Percentiles rank a stretch among this genome's conserved stretches.
phyloP scores from a whole-genome alignment of 2,329 filamentous ascomycete genomes.

The Clarireedia homoeocarpa region DNA sequence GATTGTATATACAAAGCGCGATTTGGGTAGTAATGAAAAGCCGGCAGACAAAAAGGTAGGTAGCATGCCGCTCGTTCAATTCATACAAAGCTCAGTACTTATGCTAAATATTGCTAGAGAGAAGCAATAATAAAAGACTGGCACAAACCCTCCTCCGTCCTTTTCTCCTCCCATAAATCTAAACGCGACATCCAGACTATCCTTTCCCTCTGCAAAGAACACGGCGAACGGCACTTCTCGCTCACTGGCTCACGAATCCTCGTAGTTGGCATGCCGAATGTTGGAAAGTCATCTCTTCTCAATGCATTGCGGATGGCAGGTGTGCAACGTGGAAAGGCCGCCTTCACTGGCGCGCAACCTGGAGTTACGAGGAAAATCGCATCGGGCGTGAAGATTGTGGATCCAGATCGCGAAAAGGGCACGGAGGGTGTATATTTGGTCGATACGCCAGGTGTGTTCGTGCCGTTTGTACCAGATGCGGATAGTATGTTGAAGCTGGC shows the following conservation, averaged over 20 bases:
- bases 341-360: constrained; percentile 76
- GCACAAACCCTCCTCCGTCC: constrained; percentile 42
- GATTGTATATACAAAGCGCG: constrained; percentile 85
- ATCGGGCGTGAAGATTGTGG: constrained; percentile 73
- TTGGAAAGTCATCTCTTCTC: constrained; percentile 91
- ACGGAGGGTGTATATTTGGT: constrained; percentile 61
- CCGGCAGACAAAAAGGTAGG: constrained; percentile 35
- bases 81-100: neutral
- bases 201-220: constrained; percentile 42
- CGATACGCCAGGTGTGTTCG: constrained; percentile 92
- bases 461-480: constrained; percentile 79
- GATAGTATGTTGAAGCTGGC: constrained; percentile 94
- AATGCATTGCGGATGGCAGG: constrained; percentile 72
- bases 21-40: constrained; percentile 51
- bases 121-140: constrained; percentile 45
- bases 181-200: constrained; percentile 34
- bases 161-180: constrained; percentile 45
- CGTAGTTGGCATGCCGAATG: constrained; percentile 95
- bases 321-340: constrained; percentile 59
- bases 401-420: constrained; percentile 37
- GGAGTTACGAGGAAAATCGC: constrained; percentile 83
- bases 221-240: constrained; percentile 43
- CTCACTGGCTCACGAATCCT: constrained; percentile 80
- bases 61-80: neutral
- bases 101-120: constrained; percentile 28